Conservation (phyloP, 2,329 filamentous ascomycete species). For the Calcarisporium arbuscula region DNA sequence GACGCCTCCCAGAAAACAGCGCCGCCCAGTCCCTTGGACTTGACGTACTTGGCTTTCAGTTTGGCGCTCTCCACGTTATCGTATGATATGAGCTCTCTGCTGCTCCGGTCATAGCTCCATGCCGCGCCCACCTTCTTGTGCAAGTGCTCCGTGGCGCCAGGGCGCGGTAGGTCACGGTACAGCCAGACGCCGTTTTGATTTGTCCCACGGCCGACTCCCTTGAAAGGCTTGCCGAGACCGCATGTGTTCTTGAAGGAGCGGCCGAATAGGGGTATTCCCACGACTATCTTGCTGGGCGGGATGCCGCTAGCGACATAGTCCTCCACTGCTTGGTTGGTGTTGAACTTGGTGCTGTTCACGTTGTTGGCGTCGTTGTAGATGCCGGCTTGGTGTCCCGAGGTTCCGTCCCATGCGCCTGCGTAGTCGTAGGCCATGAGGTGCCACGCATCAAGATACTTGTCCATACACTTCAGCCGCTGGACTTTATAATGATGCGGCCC, state of each 20-base stretch:
- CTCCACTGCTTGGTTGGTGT: constrained; percentile 57
- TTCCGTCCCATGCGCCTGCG: constrained; percentile 59
- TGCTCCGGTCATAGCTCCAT: constrained; percentile 61
- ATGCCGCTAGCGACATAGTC: constrained; percentile 49
- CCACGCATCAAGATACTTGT: constrained; percentile 52
- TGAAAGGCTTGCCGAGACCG: constrained; percentile 59
- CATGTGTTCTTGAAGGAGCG: constrained; percentile 64
- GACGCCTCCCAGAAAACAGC: constrained; percentile 82
- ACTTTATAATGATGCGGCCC: constrained; percentile 41
- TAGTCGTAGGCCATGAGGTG: constrained; percentile 66
- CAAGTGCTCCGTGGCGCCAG: constrained; percentile 48
- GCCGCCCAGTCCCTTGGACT: constrained; percentile 57
- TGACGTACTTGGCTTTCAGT: constrained; percentile 60
- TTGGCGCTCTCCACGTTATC: constrained; percentile 53
- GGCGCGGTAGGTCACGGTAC: constrained; percentile 63
- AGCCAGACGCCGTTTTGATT: constrained; percentile 61
- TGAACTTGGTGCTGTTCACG: constrained; percentile 58
- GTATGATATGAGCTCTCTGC: constrained; percentile 62
- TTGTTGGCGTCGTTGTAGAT: constrained; percentile 48
- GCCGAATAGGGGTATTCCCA: constrained; percentile 76
- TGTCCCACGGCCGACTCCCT: constrained; percentile 54
- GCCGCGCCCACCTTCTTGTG: constrained; percentile 55
- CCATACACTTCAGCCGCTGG: constrained; percentile 48
- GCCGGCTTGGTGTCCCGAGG: constrained; percentile 64
- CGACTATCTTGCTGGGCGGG: constrained; percentile 56